Evolutionary conservation across 2,329 filamentous ascomycete genomes (phyloP).

Genomic region (Fusarium clavum): DNA sequence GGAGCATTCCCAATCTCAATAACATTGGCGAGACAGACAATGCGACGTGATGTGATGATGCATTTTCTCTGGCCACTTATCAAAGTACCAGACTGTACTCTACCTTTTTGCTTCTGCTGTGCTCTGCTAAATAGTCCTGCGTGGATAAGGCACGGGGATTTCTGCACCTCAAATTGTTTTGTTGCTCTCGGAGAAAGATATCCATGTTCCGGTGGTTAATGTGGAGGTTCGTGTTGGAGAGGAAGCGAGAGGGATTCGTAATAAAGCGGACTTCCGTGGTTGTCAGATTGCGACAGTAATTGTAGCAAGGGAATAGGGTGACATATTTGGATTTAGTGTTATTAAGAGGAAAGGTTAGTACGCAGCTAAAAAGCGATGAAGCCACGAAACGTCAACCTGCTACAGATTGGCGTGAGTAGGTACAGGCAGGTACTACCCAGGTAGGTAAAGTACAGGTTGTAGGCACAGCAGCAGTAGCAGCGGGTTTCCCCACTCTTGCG

Average conservation of each 20-base stretch:
- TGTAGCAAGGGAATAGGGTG: conserved; percentile 9
- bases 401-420: conserved; percentile 3
- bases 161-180: conserved; percentile 25
- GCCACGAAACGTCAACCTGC: conserved; percentile 21
- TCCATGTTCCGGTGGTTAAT: conserved; percentile 11
- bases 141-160: conserved; percentile 37
- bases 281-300: conserved; percentile 5
- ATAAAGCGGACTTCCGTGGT: conserved; percentile 6
- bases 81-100: conserved; percentile 13
- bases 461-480: not conserved
- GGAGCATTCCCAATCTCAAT: conserved; percentile 42
- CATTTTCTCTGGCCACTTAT: conserved; percentile 39
- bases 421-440: not conserved
- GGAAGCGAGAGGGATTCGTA: conserved; percentile 6
- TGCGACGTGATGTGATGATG: conserved; percentile 46
- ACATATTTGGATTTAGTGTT: conserved; percentile 7
- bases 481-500: conserved; percentile 18
- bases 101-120: conserved; percentile 7
- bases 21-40: conserved; percentile 35
- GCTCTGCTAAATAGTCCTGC: conserved; percentile 24
- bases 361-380: conserved; percentile 7
- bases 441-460: not conserved
- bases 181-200: conserved; percentile 30
- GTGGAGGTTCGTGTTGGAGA: conserved; percentile 19
- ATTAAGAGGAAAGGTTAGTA: not conserved